Base-by-base conservation (phyloP, 441 rosid species). In the Manihot esculenta region DNA sequence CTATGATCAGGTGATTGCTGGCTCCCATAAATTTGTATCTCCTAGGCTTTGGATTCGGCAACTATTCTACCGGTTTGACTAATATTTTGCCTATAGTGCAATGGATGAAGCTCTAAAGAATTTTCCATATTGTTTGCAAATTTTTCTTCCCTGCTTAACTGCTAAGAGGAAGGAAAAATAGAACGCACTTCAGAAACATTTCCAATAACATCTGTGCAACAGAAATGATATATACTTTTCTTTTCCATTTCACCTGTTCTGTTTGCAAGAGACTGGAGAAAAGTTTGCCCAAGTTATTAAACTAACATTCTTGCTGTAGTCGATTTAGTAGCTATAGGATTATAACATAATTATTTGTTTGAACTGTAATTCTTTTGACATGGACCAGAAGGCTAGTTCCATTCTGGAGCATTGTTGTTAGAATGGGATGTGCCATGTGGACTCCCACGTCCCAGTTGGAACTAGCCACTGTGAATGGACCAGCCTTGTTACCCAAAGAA, bases 1-100 rank as follows among this genome's bases (percentile, higher is more conserved):
- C 75, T 79, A 68, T 35, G 82, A 81, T 68, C 83, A 85, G 85
- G 86, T 83, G 73, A 60, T 30, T 58, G 38, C 51, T 23, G 53
- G 73, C 83, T 23, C 66, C 7, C 51, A 9, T 7, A 17, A 33
- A 10, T 18, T 35, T 62, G 47, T 55, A 17, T 10, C 15, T 1
- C 38, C 18, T 69, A 8, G 7, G 13, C 26, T 51, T 0, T 60
- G 48, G 11, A 38, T 20, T n/a, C n/a, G n/a, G n/a, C n/a, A 30
- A 30, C 4, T 35, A 6, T 35, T 54, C 45, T 42, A 18, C 14
- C 45, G 30, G 18, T 56, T 47, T n/a, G n/a, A n/a, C n/a, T n/a
- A n/a, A n/a, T n/a, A n/a, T n/a, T n/a, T n/a, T n/a, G n/a, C n/a
- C n/a, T n/a, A n/a, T n/a, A n/a, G n/a, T n/a, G n/a, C n/a, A n/a